Percentiles rank a stretch among this genome's conserved stretches.
phyloP scores from a whole-genome alignment of 495 filamentous ascomycete genomes.

The Pseudevernia furfuracea region DNA sequence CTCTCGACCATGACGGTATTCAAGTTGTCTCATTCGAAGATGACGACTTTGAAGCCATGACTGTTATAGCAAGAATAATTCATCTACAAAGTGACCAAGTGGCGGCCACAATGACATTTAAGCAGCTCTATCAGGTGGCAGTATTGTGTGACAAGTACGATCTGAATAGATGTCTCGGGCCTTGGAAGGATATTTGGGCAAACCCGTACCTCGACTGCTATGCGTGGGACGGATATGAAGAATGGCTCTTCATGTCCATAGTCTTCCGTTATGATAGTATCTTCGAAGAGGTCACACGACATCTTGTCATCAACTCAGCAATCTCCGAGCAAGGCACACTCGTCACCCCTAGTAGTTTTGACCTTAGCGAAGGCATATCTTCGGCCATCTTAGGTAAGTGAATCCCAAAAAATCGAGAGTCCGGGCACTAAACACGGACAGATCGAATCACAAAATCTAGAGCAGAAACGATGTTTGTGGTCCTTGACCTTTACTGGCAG shows the following conservation, averaged over 20 bases:
- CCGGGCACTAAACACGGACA: not conserved
- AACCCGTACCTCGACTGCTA: conserved; percentile 5
- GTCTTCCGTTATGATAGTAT: not conserved
- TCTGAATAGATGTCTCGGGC: conserved; percentile 10
- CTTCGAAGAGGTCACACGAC: conserved; percentile 7
- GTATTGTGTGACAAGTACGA: conserved; percentile 14
- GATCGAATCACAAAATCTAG: conserved; percentile 1
- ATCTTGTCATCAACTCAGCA: conserved; percentile 4
- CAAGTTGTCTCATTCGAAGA: conserved; percentile 5
- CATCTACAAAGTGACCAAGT: conserved; percentile 11
- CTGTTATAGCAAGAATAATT: not conserved
- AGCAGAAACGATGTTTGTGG: not conserved
- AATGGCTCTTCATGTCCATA: conserved; percentile 7
- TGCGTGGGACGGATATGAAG: not conserved
- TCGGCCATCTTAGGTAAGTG: conserved; percentile 3
- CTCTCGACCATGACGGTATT: not conserved
- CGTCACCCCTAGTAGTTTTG: not conserved
- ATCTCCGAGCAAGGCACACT: not conserved
- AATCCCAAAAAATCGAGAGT: not conserved
- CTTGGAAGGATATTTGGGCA: not conserved
- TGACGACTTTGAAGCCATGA: conserved; percentile 7
- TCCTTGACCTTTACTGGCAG: conserved; percentile 2
- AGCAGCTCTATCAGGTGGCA: conserved; percentile 8
- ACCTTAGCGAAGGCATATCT: conserved; percentile 1
- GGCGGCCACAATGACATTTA: not conserved